These are phyloP conservation scores for Lolium rigidum DNA, from an alignment of 176 grass and related monocot genomes.

Conservation along the genomic window DNA sequence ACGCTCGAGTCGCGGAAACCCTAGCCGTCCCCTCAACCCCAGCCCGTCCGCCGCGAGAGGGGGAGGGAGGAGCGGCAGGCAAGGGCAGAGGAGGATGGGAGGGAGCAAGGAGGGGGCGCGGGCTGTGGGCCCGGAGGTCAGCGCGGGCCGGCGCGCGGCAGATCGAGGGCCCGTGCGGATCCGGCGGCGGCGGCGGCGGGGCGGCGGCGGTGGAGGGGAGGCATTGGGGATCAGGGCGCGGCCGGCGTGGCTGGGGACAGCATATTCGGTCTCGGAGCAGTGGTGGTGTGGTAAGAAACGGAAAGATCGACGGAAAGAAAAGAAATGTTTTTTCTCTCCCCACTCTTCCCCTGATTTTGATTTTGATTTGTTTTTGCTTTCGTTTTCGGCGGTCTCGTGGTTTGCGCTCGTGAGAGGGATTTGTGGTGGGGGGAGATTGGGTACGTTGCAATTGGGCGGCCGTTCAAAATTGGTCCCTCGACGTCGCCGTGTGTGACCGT, in stretches of 20 bases:
- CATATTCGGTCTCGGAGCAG: conserved; percentile 52
- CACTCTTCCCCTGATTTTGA: no score
- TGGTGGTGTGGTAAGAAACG: conserved; percentile 49
- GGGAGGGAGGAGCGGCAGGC: background rate
- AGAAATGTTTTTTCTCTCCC: conserved; percentile 19
- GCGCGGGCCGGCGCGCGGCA: background rate
- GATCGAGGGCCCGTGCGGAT: conserved; percentile 38
- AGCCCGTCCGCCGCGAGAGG: background rate
- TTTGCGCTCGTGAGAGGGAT: background rate
- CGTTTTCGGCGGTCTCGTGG: background rate
- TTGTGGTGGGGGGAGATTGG: background rate
- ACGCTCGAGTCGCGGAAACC: conserved; percentile 30
- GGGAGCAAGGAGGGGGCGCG: background rate
- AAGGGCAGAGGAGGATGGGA: no score
- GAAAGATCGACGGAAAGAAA: conserved; percentile 26
- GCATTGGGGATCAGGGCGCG: conserved; percentile 54
- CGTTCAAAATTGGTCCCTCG: conserved; percentile 41
- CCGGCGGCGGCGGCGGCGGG: conserved; percentile 45
- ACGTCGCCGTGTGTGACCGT: background rate
- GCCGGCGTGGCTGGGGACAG: conserved; percentile 66
- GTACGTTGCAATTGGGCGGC: conserved; percentile 34
- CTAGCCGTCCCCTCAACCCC: conserved; percentile 28
- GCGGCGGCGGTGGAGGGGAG: conserved; percentile 13
- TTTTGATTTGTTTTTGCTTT: background rate
- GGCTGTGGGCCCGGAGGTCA: conserved; percentile 25